Conservation (phyloP, 108 stramenopile species). For the Cafeteria roenbergensis region DNA sequence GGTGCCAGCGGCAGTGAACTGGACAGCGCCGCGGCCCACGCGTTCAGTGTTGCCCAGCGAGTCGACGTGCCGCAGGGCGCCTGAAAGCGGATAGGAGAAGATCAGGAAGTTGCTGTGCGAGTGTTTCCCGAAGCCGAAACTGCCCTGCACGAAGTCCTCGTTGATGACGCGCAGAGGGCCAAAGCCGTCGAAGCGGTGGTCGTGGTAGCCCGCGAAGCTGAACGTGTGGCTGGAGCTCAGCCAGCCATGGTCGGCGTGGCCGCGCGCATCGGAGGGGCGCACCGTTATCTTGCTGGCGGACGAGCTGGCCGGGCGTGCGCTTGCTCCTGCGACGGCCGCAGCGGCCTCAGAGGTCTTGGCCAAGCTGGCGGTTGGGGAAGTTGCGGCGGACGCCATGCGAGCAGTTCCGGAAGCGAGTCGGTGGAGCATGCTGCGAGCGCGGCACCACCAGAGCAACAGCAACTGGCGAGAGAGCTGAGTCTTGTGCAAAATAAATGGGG, state of each 20-base stretch:
- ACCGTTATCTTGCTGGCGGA: too few species aligned
- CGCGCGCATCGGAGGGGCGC: not conserved
- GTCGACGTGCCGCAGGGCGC: constrained; percentile 57
- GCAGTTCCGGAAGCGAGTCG: too few species aligned
- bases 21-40: constrained; percentile 52
- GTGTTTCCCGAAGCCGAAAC: constrained; percentile 59
- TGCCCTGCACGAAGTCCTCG: constrained; percentile 63
- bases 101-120: constrained; percentile 62
- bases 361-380: too few species aligned
- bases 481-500: too few species aligned
- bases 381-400: too few species aligned
- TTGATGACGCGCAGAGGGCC: constrained; percentile 64
- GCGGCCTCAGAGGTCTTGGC: too few species aligned
- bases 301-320: too few species aligned
- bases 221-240: not conserved
- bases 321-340: too few species aligned
- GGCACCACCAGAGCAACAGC: too few species aligned
- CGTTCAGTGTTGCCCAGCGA: constrained; percentile 57
- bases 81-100: constrained; percentile 58
- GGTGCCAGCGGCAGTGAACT: constrained; percentile 65
- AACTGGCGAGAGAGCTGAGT: too few species aligned
- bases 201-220: not conserved
- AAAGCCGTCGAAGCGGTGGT: not conserved
- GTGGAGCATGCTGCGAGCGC: too few species aligned
- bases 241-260: not conserved